Percentiles rank a stretch among this genome's conserved stretches.
Conservation (phyloP, 352 stramenopile genomes). For the Pythium guiyangense region DNA sequence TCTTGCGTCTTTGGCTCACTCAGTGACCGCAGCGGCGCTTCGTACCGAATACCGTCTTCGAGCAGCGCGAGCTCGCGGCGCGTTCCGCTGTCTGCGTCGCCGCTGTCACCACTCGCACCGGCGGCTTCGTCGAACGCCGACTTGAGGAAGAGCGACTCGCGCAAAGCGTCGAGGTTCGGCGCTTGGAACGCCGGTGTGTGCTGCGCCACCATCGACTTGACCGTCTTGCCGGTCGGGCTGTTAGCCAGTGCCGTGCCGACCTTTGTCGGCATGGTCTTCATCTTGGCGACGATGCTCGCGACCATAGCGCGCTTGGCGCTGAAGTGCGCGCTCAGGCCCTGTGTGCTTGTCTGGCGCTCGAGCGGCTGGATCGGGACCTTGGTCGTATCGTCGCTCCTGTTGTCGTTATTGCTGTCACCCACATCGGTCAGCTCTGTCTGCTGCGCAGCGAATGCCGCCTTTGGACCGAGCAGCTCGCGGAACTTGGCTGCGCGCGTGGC, state of each 20-base stretch:
- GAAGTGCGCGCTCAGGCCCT: constrained; percentile 2
- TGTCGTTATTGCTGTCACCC: not conserved
- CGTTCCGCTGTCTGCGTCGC: not conserved
- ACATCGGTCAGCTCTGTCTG: too few relatives aligned
- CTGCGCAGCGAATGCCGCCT: too few relatives aligned
- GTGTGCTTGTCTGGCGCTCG: constrained; percentile 7
- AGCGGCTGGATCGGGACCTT: not conserved
- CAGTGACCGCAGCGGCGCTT: constrained; percentile 3
- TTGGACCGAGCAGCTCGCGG: not conserved
- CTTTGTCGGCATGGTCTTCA: constrained; percentile 8
- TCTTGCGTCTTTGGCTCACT: constrained; percentile 4
- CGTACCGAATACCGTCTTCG: constrained; percentile 15
- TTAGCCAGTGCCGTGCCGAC: constrained; percentile 8
- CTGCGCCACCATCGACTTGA: constrained; percentile 7
- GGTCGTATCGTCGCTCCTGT: not conserved
- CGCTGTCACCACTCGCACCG: not conserved
- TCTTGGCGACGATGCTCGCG: constrained; percentile 14
- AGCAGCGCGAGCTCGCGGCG: constrained; percentile 8
- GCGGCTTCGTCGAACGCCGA: constrained; percentile 11
- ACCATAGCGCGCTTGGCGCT: constrained; percentile 9
- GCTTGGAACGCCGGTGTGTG: constrained; percentile 5
- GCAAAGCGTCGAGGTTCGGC: constrained; percentile 12
- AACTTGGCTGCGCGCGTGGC: constrained; percentile 4
- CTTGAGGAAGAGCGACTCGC: constrained; percentile 16
- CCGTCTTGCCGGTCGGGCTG: constrained; percentile 9